Evolutionary conservation across 1,139 yeast genomes (phyloP), one percentile per base, ranked within the genome.

Genomic region (Yamadazyma jaroonii): DNA sequence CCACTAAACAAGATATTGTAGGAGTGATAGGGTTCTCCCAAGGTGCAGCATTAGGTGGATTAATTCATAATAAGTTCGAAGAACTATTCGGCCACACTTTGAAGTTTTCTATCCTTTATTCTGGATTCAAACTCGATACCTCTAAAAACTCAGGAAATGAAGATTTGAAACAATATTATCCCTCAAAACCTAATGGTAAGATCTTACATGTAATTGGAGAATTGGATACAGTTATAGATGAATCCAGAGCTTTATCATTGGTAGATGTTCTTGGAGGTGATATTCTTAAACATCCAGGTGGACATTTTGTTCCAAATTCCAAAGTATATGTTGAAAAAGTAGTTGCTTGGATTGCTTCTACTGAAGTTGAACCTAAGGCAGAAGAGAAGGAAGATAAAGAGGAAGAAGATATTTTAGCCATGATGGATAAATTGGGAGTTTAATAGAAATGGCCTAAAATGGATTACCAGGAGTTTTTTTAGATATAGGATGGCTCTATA

Each of bases 171-270:
- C 39, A 48, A 4, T 59, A 52, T 38, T 81, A 78, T 46, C 67
- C 42, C 52, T 54, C 27, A 61, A 41, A 45, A 3, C 40, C 38
- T 9, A 42, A 47, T n/a, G 48, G 82, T 35, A 59, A 64, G 10
- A 57, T 81, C 2, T 63, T 92, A 38, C 96, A 89, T 56, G 82
- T 92, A 0, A 62, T 81, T 38, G 97, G 97, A 6, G 90, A 90
- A 39, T 63, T 89, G 29, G 98, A 92, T 54, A 87, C 97, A 0
- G 83, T 92, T 11, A 92, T 90, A 3, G 79, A 83, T n/a, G 89
- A 84, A 35, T 82, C 76, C 34, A 70, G 94, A 43, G 73, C 84
- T 0, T 63, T 77, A 61, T 62, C 68, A 1, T 63, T 90, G 29
- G 81, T 69, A 49, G 74, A 86, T 9, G 59, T 2, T 67, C 75